Evolutionary conservation across 768 basidiomycete genomes (phyloP), one percentile per base, ranked within the genome.

Genomic region (Daedalea quercina): DNA sequence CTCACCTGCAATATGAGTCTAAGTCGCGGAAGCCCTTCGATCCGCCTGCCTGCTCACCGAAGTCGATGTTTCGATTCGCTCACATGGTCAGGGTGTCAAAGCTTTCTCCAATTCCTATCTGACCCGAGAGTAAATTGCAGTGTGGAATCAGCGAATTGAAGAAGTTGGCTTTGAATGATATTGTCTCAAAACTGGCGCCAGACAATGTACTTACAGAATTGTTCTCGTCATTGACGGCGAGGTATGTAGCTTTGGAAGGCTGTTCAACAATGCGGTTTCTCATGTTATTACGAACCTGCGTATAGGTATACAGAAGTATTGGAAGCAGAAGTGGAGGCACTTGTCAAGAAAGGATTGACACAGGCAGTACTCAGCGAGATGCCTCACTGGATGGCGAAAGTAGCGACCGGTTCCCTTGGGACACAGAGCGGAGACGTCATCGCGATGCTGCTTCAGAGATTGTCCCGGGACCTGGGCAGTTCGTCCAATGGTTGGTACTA

Each of bases 31-130:
- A 24, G 19, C 22, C 31, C 1, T 22, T 45, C 13, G 28, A 48
- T 3, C 31, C 53, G 3, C 59, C 52, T 4, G 13, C 3, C 0
- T 74, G 73, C 43, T 76, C 73, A 3, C 70, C 73, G 0, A 76
- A 76, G 49, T 75, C 73, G 0, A 75, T 76, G 69, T 76, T 73
- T 53, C 68, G 71, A 13, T 60, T 76, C 11, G 73, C 74, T 3
- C 57, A 60, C 25, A 73, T 74, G 65, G 74, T 71, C 26, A 26
- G 57, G 34, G 34, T 8, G 9, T 9, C 17, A 35, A 8, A 35
- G 9, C 34, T 48, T 3, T 9, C 12, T 48, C 26, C 11, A 50
- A 6, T 34, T 19, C 49, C 13, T 23, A 34, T 25, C 19, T 19
- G 4, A 48, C 13, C 47, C 12, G 22, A 31, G 22, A 37, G 11